These are phyloP conservation scores for Phoenix roebelenii DNA, from an alignment of 176 grass and related monocot species.

Conservation along the genomic window DNA sequence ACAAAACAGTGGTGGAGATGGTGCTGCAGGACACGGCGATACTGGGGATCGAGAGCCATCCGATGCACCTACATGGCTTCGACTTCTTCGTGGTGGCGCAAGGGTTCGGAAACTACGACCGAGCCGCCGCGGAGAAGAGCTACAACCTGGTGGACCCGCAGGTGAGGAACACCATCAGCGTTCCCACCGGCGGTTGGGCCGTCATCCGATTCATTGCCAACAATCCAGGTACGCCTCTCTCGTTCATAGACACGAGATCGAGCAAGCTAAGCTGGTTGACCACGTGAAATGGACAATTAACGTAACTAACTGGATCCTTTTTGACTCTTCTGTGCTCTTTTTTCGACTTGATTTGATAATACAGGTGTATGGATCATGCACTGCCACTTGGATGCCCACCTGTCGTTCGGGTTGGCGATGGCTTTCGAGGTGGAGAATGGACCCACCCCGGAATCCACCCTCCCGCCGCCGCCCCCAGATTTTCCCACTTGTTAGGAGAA, in stretches of 20 bases:
- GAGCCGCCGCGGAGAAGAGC: background rate
- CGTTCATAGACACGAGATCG: too few species aligned
- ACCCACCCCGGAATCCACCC: conserved; percentile 13
- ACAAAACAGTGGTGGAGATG: conserved; percentile 49
- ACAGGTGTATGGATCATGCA: conserved; percentile 66
- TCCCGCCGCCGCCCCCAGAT: conserved; percentile 40
- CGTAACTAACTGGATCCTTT: background rate
- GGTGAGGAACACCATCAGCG: conserved; percentile 50
- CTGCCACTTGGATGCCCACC: conserved; percentile 52
- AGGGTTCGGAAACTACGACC: conserved; percentile 50
- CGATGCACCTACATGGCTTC: conserved; percentile 55
- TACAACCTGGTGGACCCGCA: conserved; percentile 56
- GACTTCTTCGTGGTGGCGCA: conserved; percentile 63
- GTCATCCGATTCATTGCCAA: conserved; percentile 65
- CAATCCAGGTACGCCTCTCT: conserved; percentile 34
- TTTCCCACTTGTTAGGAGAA: conserved; percentile 37
- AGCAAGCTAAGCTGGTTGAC: too few species aligned
- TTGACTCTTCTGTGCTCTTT: background rate
- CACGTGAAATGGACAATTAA: too few species aligned
- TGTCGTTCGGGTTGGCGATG: conserved; percentile 34
- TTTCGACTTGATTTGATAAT: background rate
- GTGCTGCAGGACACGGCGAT: conserved; percentile 66
- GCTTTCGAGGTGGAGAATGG: conserved; percentile 55
- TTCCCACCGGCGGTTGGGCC: conserved; percentile 48
- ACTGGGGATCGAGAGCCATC: conserved; percentile 56